Evolutionary conservation across 75 land plant species (phyloP), one percentile per base, ranked within the genome.

Genomic region (Pinus taeda): DNA sequence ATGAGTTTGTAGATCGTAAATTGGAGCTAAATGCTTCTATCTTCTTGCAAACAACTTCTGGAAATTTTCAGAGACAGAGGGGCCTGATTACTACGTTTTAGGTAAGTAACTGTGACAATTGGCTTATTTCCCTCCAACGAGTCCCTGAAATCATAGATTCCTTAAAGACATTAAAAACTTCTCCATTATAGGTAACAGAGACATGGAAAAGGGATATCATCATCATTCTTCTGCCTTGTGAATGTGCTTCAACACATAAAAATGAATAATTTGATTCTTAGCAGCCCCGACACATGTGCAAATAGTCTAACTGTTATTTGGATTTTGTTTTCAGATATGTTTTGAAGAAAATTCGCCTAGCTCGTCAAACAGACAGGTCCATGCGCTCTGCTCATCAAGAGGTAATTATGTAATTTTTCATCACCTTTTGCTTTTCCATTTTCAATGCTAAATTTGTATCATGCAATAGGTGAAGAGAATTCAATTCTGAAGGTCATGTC

Each of bases 341-440:
- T 36, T 42, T 93, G 62, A 93, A 93, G 89, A 93, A 93, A 79
- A 93, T 93, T 71, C 81, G 95, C 30, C 94, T 93, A 20, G 95
- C 95, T 29, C 85, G 95, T 45, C 95, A 93, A 75, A 93, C 95
- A 7, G 95, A 93, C 53, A 82, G 94, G 39, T 93, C 90, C 78
- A 77, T 93, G 59, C 76, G 89, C 58, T 93, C 94, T 72, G 95
- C 95, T 73, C 94, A 93, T 80, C 95, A 93, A 73, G 94, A 92
- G 90, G 93, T 88, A 14, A 13, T 3, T 79, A 22, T 4, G 15
- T 64, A 2, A 30, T n/a, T 39, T 53, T 62, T 11, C 3, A 57
- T 17, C 30, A 7, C 20, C 7, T 57, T 64, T 2, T 66, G 29
- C 42, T 75, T 33, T 57, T 57, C 9, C 13, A 57, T 45, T 39